These are phyloP conservation scores for Xanthoparmelia taractica DNA, from an alignment of 495 filamentous ascomycete genomes.

Conservation along the genomic window DNA sequence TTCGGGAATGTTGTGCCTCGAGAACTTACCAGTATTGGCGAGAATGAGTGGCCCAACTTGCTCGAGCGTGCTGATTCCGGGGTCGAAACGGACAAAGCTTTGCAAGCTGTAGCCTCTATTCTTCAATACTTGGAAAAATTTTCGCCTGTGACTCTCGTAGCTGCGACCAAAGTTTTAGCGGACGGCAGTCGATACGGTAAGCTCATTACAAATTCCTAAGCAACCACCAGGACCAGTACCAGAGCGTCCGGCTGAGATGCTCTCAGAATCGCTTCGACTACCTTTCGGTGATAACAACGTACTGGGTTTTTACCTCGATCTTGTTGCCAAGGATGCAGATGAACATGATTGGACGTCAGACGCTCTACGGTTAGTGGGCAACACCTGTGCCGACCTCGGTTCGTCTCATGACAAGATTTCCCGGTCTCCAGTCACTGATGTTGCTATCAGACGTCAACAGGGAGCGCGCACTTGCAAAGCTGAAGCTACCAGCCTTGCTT, in stretches of 20 bases:
- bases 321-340: slow-evolving; percentile 38
- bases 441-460: slow-evolving; percentile 58
- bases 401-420: slow-evolving; percentile 23
- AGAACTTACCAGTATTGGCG: neutral
- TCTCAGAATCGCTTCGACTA: slow-evolving; percentile 10
- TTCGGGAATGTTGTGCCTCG: neutral
- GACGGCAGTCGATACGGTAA: slow-evolving; percentile 14
- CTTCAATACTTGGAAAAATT: slow-evolving; percentile 1
- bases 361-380: slow-evolving; percentile 62
- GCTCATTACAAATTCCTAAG: neutral
- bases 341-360: slow-evolving; percentile 41
- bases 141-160: neutral
- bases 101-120: neutral
- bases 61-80: neutral
- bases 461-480: slow-evolving; percentile 52
- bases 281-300: slow-evolving; percentile 10
- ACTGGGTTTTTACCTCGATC: slow-evolving; percentile 48
- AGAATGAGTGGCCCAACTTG: neutral
- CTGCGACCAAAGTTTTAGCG: slow-evolving; percentile 9
- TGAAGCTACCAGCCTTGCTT: slow-evolving; percentile 50
- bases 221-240: neutral
- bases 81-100: neutral
- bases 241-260: neutral
- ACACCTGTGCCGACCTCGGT: slow-evolving; percentile 77
- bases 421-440: slow-evolving; percentile 11